Conservation (phyloP, 768 basidiomycete genomes). For the Leccinum obscurum region DNA sequence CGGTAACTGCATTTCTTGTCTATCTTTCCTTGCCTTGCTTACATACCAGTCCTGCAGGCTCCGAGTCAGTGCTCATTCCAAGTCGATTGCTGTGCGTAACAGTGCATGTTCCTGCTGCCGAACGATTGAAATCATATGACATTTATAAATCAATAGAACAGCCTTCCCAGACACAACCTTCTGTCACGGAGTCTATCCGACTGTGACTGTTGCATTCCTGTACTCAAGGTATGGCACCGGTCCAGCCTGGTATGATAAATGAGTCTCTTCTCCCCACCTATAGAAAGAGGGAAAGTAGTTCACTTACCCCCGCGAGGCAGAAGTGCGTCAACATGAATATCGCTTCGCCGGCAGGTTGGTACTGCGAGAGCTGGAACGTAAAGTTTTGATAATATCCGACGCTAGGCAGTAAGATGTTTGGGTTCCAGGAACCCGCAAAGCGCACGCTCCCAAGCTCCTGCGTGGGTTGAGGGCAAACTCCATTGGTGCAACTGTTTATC, state of each 20-base stretch:
- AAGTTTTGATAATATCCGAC: conserved; percentile 25
- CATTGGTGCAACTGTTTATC: conserved; percentile 18
- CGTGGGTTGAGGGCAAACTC: conserved; percentile 15
- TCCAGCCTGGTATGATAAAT: conserved; percentile 11
- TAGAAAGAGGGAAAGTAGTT: neutral
- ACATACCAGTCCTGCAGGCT: neutral
- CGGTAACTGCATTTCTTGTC: neutral
- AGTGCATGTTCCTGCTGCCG: neutral
- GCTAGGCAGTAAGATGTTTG: neutral
- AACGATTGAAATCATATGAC: neutral
- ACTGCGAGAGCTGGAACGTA: conserved; percentile 11
- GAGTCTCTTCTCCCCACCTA: neutral
- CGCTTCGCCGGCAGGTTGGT: conserved; percentile 13
- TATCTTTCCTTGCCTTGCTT: neutral
- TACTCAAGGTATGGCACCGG: conserved; percentile 22
- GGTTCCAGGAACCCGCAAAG: conserved; percentile 23
- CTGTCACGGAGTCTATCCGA: neutral
- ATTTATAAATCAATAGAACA: neutral
- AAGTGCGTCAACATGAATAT: conserved; percentile 23
- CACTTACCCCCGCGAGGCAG: conserved; percentile 16
- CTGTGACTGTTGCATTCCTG: conserved; percentile 20
- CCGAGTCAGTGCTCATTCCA: neutral
- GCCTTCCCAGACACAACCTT: neutral
- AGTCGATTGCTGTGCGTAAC: neutral
- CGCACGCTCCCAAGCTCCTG: conserved; percentile 17